Percentiles rank a stretch among this genome's conserved stretches.
phyloP scores from a whole-genome alignment of 2,329 filamentous ascomycete genomes.

The Aspergillus quadrilineatus region DNA sequence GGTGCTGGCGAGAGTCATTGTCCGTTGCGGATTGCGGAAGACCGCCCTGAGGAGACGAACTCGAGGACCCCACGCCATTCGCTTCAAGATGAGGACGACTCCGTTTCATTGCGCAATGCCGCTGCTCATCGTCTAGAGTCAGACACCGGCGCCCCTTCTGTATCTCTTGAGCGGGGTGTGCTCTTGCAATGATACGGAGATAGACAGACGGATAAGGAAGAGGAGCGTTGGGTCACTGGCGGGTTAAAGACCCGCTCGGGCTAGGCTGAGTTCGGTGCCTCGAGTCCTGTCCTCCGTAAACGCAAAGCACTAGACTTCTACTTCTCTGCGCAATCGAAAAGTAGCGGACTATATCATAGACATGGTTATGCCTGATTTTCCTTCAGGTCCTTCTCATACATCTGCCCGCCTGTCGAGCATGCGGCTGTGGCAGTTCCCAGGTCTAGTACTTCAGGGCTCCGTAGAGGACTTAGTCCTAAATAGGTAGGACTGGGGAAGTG shows the following conservation, averaged over 20 bases:
- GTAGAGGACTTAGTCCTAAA: not conserved
- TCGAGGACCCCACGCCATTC: constrained; percentile 37
- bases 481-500: not conserved
- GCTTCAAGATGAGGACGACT: constrained; percentile 40
- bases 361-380: not conserved
- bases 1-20: constrained; percentile 27
- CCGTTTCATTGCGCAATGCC: constrained; percentile 36
- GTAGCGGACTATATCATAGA: not conserved
- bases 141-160: constrained; percentile 18
- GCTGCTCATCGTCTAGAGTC: constrained; percentile 23
- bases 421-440: no score
- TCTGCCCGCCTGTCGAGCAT: no score
- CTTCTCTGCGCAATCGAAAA: no score
- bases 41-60: constrained; percentile 31
- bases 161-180: not conserved
- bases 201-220: not conserved
- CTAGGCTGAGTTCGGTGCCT: not conserved
- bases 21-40: constrained; percentile 26
- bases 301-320: no score
- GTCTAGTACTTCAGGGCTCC: no score
- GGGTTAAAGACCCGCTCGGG: not conserved
- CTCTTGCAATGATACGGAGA: not conserved
- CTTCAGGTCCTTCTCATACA: no score
- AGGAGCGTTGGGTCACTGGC: constrained; percentile 5
- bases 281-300: no score